A percentile compares a stretch with the other conserved stretches of the same genome.
phyloP scores from a whole-genome alignment of 371 early-diverging fungal genomes.

The Saksenaea oblongispora region DNA sequence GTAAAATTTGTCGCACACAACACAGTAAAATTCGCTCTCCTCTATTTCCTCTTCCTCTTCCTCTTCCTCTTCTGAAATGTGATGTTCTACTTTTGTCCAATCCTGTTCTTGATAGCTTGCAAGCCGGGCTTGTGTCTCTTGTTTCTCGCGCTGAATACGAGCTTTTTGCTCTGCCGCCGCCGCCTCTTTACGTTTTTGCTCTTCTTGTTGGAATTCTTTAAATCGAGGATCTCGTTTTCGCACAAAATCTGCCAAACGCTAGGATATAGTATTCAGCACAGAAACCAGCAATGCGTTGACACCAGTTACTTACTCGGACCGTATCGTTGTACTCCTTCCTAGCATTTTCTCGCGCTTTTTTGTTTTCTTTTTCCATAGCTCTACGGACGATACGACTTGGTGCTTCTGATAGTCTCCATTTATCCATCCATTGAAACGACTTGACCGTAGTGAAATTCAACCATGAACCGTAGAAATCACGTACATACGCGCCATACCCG shows the following conservation, averaged over 20 bases:
- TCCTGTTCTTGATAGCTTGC: constrained; percentile 62
- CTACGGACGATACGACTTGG: constrained; percentile 81
- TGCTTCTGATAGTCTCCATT: constrained; percentile 80
- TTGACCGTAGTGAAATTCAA: constrained; percentile 74
- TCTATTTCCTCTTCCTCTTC: constrained; percentile 39
- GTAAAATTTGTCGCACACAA: constrained; percentile 82
- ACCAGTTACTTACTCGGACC: constrained; percentile 67
- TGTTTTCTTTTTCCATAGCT: constrained; percentile 92
- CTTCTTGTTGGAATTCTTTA: constrained; percentile 54
- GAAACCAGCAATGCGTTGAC: no score
- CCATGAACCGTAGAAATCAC: constrained; percentile 82
- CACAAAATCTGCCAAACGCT: constrained; percentile 58
- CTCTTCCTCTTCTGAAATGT: constrained; percentile 23
- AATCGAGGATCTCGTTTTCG: constrained; percentile 82
- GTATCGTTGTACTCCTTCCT: constrained; percentile 85
- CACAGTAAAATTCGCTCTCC: constrained; percentile 66
- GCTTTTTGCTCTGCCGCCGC: constrained; percentile 57
- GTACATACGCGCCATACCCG: constrained; percentile 40
- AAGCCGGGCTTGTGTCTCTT: constrained; percentile 48
- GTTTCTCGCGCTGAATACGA: constrained; percentile 51
- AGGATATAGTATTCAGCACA: not conserved
- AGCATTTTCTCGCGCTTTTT: constrained; percentile 81
- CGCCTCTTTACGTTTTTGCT: constrained; percentile 52
- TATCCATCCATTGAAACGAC: constrained; percentile 90
- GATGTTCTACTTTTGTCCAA: constrained; percentile 60